Percentiles rank a stretch among this genome's conserved stretches.
Evolutionary conservation across 192 early-diverging fungal genomes (phyloP).

Genomic region (Polychytrium aggregatum): DNA sequence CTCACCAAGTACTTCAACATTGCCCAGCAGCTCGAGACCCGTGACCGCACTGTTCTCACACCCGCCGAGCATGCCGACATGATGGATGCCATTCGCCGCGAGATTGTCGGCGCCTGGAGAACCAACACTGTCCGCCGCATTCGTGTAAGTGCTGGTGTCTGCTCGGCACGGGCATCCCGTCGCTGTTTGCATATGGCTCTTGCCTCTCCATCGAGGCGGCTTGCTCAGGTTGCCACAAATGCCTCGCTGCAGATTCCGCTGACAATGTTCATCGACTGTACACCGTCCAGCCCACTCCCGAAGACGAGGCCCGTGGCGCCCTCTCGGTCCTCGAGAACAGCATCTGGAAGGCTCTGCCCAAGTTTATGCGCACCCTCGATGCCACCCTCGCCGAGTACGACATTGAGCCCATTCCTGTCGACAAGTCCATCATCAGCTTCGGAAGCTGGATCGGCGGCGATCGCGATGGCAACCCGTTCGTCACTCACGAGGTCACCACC

Average conservation of each 20-base stretch:
- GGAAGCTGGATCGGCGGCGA: constrained; percentile 25
- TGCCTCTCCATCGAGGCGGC: too few relatives aligned
- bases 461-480: constrained; percentile 25
- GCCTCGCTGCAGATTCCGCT: too few relatives aligned
- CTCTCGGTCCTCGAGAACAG: constrained; percentile 18
- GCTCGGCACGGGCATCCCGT: too few relatives aligned
- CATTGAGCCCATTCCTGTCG: constrained; percentile 7
- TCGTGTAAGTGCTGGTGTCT: too few relatives aligned
- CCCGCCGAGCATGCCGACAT: constrained; percentile 14
- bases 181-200: too few relatives aligned
- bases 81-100: constrained; percentile 1
- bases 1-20: constrained; percentile 20
- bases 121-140: constrained; percentile 23
- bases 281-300: constrained; percentile 20
- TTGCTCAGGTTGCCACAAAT: too few relatives aligned
- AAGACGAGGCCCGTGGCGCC: constrained; percentile 22
- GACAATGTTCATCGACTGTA: too few relatives aligned
- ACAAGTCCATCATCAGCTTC: constrained; percentile 11
- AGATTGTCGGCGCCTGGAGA: constrained; percentile 18
- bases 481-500: constrained; percentile 16
- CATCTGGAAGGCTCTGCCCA: constrained; percentile 16
- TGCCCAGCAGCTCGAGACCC: constrained; percentile 8
- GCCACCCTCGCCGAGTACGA: constrained; percentile 15
- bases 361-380: constrained; percentile 14
- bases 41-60: constrained; percentile 15